A percentile compares a stretch with the other conserved stretches of the same genome.
These are phyloP conservation scores for Metschnikowia sp. DNA, from an alignment of 805 yeast species.

Conservation along the genomic window DNA sequence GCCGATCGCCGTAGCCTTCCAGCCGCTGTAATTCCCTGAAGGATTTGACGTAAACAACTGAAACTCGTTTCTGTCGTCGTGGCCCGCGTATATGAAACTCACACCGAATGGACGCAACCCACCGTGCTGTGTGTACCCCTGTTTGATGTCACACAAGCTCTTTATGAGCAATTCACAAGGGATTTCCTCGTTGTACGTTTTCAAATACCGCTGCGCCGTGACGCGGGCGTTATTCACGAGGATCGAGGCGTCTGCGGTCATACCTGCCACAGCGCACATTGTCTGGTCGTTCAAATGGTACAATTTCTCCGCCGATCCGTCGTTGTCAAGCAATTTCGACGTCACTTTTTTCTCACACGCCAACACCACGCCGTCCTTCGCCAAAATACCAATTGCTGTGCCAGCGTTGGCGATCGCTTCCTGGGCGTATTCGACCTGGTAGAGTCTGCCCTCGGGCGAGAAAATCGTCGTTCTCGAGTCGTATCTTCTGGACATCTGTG, in stretches of 20 bases:
- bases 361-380: conserved; percentile 83
- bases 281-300: conserved; percentile 76
- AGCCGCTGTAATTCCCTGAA: conserved; percentile 94
- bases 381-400: conserved; percentile 74
- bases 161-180: conserved; percentile 92
- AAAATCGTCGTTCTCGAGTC: conserved; percentile 98
- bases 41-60: conserved; percentile 96
- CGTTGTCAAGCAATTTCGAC: conserved; percentile 88
- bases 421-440: conserved; percentile 95
- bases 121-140: conserved; percentile 98
- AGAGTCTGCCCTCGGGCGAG: conserved; percentile 97
- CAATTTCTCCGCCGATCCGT: conserved; percentile 88
- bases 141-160: conserved; percentile 87
- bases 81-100: conserved; percentile 92
- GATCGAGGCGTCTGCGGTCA: conserved; percentile 95
- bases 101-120: conserved; percentile 99
- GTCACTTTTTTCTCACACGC: conserved; percentile 98
- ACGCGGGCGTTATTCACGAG: conserved; percentile 84
- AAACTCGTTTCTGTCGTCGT: conserved; percentile 83
- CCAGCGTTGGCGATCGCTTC: conserved; percentile 87
- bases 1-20: conserved; percentile 98
- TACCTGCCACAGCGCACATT: conserved; percentile 95
- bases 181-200: conserved; percentile 84
- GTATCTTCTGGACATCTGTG: conserved; percentile 85
- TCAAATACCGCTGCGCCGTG: conserved; percentile 78